phyloP scores from a whole-genome alignment of 2,329 filamentous ascomycete genomes.

The Alternaria arborescens region DNA sequence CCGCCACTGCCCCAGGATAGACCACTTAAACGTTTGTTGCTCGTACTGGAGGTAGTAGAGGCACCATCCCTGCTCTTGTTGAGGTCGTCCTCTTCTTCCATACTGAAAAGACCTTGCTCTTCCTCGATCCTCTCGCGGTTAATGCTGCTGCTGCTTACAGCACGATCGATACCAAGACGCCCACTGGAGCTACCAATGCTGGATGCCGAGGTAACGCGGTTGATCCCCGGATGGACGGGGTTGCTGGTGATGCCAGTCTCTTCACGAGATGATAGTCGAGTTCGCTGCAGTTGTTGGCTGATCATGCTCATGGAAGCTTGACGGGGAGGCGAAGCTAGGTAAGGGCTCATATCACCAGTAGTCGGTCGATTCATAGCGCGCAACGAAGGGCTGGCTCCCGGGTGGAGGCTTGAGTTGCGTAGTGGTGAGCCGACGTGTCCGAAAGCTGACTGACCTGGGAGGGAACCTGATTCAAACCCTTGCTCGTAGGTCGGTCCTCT shows the following conservation, averaged over 20 bases:
- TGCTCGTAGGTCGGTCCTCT: conserved; percentile 60
- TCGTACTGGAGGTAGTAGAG: conserved; percentile 44
- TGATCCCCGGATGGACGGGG: conserved; percentile 73
- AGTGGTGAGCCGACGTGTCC: conserved; percentile 72
- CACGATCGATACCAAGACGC: conserved; percentile 48
- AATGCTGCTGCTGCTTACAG: conserved; percentile 52
- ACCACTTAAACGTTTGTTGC: conserved; percentile 50
- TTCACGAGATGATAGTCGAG: conserved; percentile 50
- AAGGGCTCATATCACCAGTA: conserved; percentile 59
- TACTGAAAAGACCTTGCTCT: conserved; percentile 54
- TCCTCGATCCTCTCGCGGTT: conserved; percentile 53
- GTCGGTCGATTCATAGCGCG: conserved; percentile 60
- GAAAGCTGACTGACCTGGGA: conserved; percentile 57
- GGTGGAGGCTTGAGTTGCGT: conserved; percentile 66
- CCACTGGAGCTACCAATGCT: conserved; percentile 44
- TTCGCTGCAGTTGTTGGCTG: conserved; percentile 64
- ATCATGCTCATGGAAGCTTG: conserved; percentile 69
- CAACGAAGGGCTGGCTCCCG: conserved; percentile 60
- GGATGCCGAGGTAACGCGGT: conserved; percentile 44
- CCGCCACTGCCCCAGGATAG: conserved; percentile 50
- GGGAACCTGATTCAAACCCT: conserved; percentile 44
- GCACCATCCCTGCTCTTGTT: conserved; percentile 46
- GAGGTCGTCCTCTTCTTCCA: conserved; percentile 53
- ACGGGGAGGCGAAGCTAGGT: conserved; percentile 64
- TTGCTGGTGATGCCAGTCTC: conserved; percentile 35